phyloP scores from a whole-genome alignment of 345 rosid species.

The Salix suchowensis region DNA sequence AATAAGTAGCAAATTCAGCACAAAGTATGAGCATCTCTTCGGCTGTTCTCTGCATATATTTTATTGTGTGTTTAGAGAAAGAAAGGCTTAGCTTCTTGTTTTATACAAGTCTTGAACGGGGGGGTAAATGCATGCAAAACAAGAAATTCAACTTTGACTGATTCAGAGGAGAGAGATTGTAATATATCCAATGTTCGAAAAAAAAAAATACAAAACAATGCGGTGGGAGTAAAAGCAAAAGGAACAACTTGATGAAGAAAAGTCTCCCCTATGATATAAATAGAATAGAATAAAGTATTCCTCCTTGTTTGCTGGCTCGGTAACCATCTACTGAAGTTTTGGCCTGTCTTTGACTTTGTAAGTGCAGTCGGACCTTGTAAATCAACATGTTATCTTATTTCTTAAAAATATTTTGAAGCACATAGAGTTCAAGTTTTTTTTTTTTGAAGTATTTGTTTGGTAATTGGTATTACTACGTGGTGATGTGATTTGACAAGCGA shows the following conservation, averaged over 20 bases:
- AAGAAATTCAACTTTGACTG: constrained; percentile 1
- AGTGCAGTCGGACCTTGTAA: too few relatives aligned
- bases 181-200: neutral
- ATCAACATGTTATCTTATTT: too few relatives aligned
- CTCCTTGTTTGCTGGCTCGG: neutral
- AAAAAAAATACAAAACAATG: neutral
- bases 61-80: neutral
- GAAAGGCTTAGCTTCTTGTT: neutral
- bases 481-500: too few relatives aligned
- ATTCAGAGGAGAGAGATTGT: neutral
- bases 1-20: neutral
- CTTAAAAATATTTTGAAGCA: neutral
- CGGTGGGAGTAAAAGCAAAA: too few relatives aligned
- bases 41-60: neutral
- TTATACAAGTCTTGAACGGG: neutral
- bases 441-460: too few relatives aligned
- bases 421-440: too few relatives aligned
- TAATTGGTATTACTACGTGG: too few relatives aligned
- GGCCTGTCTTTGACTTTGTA: neutral
- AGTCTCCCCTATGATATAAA: neutral
- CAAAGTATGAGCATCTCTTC: neutral
- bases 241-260: neutral
- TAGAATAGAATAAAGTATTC: neutral
- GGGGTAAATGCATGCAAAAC: neutral
- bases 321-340: too few relatives aligned